These are phyloP conservation scores for Backusella mclennaniae DNA, from an alignment of 192 early-diverging fungal species.

Conservation along the genomic window DNA sequence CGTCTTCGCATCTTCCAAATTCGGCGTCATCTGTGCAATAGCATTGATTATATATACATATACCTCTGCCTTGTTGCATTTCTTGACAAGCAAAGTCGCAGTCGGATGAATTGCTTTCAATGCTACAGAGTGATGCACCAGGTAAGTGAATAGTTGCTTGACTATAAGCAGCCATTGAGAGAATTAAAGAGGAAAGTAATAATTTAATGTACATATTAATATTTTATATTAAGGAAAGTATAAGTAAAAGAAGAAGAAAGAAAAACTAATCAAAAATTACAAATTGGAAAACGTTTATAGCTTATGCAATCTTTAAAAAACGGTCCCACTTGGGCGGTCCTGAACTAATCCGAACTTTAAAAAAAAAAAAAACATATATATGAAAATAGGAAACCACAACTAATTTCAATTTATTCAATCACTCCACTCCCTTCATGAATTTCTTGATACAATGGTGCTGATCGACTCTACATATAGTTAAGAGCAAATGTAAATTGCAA, in stretches of 20 bases:
- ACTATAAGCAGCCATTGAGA: background rate
- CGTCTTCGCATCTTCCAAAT: constrained; percentile 11
- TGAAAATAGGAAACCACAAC: background rate
- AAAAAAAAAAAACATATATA: background rate
- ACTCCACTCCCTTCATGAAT: background rate
- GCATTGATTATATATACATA: constrained; percentile 16
- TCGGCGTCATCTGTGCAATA: constrained; percentile 5
- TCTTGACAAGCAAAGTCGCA: constrained; percentile 12
- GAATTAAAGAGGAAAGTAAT: background rate
- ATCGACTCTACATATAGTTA: background rate
- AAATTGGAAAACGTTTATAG: background rate
- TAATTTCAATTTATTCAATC: background rate
- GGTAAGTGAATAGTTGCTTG: constrained; percentile 1
- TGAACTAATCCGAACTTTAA: background rate
- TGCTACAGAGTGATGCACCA: background rate
- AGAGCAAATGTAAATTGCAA: background rate
- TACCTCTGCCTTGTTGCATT: constrained; percentile 1
- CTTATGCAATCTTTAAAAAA: background rate
- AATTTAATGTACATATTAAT: constrained; percentile 2
- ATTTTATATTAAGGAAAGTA: background rate
- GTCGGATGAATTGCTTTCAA: constrained; percentile 2
- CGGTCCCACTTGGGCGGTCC: background rate
- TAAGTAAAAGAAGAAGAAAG: background rate
- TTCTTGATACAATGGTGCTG: background rate
- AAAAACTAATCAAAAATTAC: background rate